phyloP scores from a whole-genome alignment of 306 rosid genomes.

The Ammopiptanthus mongolicus region DNA sequence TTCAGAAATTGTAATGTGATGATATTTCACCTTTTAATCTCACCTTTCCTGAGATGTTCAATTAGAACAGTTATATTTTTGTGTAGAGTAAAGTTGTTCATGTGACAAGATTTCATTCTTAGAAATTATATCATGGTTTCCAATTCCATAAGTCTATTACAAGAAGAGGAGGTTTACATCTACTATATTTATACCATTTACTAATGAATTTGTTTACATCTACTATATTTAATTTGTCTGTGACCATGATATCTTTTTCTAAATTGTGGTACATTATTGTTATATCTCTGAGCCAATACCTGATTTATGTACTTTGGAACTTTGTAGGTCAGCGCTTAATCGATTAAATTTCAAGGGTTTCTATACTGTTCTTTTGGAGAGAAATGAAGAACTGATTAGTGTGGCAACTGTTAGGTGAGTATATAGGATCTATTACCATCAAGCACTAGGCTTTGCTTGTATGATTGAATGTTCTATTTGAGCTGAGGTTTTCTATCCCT shows the following conservation, averaged over 20 bases:
- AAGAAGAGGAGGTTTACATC: background rate
- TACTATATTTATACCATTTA: background rate
- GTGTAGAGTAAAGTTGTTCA: background rate
- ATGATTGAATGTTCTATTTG: background rate
- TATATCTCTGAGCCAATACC: background rate
- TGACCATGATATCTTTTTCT: background rate
- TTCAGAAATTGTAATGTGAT: too few relatives aligned
- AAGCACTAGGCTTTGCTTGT: background rate
- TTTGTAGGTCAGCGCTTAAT: slow-evolving; percentile 67
- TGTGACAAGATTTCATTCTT: background rate
- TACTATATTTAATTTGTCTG: background rate
- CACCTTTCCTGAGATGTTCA: background rate
- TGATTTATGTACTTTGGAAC: slow-evolving; percentile 14
- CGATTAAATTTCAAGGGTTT: slow-evolving; percentile 79
- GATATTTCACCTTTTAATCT: too few relatives aligned
- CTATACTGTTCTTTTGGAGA: slow-evolving; percentile 67
- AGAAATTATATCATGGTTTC: background rate
- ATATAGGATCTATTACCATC: slow-evolving; percentile 3
- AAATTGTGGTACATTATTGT: slow-evolving; percentile 5
- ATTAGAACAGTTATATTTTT: background rate
- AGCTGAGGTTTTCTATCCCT: slow-evolving; percentile 1
- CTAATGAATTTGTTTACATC: background rate
- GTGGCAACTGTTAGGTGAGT: slow-evolving; percentile 81
- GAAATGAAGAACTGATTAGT: slow-evolving; percentile 67
- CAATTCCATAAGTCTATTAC: background rate